phyloP scores from a whole-genome alignment of 1,284 basidiomycete genomes.

The Pseudozyma pruni region DNA sequence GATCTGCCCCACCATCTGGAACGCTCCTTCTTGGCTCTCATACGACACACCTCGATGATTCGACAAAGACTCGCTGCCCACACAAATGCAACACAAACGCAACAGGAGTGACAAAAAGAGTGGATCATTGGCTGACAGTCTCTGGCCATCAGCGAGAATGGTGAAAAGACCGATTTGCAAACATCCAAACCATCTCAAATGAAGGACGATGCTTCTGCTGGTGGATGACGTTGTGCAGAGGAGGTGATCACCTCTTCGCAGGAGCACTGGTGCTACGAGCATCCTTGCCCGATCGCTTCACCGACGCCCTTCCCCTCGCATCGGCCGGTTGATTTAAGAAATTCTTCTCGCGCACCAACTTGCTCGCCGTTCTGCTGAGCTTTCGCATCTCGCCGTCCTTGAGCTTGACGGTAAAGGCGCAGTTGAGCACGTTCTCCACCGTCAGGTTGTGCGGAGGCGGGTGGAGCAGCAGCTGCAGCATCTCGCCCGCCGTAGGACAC shows the following conservation, averaged over 20 bases:
- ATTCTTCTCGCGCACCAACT: constrained; percentile 54
- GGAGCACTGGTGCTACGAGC: constrained; percentile 42
- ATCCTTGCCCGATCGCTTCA: neutral
- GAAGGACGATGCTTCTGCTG: no score
- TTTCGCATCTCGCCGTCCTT: constrained; percentile 85
- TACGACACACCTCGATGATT: no score
- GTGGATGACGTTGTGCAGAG: no score
- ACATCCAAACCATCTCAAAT: no score
- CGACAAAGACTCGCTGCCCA: no score
- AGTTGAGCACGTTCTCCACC: constrained; percentile 73
- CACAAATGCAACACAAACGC: neutral
- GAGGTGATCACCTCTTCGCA: constrained; percentile 17
- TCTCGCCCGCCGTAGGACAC: constrained; percentile 70
- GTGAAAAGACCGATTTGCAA: no score
- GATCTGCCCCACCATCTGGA: no score
- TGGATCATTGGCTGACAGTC: no score
- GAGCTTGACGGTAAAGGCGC: constrained; percentile 76
- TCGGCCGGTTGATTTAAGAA: constrained; percentile 37
- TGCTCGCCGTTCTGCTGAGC: constrained; percentile 69
- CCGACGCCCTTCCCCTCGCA: constrained; percentile 18
- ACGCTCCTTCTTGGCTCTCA: no score
- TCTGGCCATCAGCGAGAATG: no score
- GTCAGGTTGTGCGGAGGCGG: constrained; percentile 69
- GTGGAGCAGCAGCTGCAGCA: constrained; percentile 72
- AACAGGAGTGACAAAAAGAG: neutral